phyloP scores from a whole-genome alignment of 1,139 yeast species.

The Diutina siamensis region DNA sequence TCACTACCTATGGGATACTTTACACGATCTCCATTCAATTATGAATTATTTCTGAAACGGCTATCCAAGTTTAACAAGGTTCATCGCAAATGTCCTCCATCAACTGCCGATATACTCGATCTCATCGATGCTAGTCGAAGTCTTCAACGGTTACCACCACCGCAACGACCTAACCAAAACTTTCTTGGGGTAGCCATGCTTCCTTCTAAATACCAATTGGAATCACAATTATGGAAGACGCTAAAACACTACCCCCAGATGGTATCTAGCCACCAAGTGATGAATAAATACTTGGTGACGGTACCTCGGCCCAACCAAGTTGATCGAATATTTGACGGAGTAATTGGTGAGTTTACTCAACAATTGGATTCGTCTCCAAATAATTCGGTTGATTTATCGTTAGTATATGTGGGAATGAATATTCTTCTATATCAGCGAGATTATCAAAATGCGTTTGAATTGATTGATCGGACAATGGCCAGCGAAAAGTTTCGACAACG shows the following conservation, averaged over 20 bases:
- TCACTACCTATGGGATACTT: neutral
- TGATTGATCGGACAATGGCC: constrained; percentile 16
- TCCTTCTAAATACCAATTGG: neutral
- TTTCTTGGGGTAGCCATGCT: neutral
- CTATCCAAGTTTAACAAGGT: neutral
- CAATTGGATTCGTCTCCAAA: neutral
- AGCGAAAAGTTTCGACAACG: neutral
- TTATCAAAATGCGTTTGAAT: constrained; percentile 21
- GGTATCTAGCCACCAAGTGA: neutral
- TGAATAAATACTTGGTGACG: constrained; percentile 7
- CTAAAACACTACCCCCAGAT: neutral
- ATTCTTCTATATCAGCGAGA: constrained; percentile 21
- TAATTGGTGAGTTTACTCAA: constrained; percentile 9
- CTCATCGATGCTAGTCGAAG: neutral
- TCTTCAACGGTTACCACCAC: neutral
- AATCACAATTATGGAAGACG: neutral
- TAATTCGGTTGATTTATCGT: constrained; percentile 7
- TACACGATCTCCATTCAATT: neutral
- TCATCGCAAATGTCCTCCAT: neutral
- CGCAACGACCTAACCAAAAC: neutral
- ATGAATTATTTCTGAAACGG: neutral
- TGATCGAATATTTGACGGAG: constrained; percentile 12
- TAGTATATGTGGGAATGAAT: neutral
- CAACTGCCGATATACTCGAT: neutral
- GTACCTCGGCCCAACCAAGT: constrained; percentile 16